These are phyloP conservation scores for Chytridium lagenaria DNA, from an alignment of 371 early-diverging fungal genomes.

Conservation along the genomic window DNA sequence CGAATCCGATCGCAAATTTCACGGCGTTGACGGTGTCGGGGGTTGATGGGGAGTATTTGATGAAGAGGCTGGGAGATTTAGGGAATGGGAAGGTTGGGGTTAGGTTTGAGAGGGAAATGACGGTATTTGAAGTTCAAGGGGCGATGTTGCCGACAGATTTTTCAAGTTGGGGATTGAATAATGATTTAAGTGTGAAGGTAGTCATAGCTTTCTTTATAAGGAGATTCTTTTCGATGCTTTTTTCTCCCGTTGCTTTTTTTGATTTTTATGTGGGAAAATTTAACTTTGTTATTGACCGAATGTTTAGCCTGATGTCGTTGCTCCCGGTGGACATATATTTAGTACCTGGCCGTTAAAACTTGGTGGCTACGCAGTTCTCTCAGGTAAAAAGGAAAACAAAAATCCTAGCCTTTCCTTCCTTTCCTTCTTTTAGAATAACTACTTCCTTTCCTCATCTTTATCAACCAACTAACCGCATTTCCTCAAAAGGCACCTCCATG, in stretches of 20 bases:
- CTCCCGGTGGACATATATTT: constrained; percentile 40
- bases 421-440: not conserved
- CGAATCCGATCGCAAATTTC: not conserved
- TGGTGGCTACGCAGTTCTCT: constrained; percentile 33
- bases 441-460: not conserved
- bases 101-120: not conserved
- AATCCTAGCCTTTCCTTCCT: not conserved
- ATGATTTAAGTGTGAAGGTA: constrained; percentile 14
- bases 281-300: not conserved
- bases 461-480: not conserved
- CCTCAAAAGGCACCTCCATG: constrained; percentile 54
- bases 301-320: constrained; percentile 42
- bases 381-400: constrained; percentile 36
- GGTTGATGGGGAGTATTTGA: constrained; percentile 16
- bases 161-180: constrained; percentile 10
- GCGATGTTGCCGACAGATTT: not conserved
- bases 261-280: not conserved
- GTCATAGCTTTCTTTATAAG: not conserved
- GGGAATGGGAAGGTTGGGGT: constrained; percentile 25
- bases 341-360: constrained; percentile 31
- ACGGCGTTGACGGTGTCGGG: constrained; percentile 17
- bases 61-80: not conserved
- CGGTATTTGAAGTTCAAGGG: not conserved
- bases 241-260: not conserved
- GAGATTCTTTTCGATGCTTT: not conserved